Evolutionary conservation across 495 filamentous ascomycete species (phyloP), one percentile per base, ranked within the genome.

Genomic region (Barbatosphaeria neglecta): DNA sequence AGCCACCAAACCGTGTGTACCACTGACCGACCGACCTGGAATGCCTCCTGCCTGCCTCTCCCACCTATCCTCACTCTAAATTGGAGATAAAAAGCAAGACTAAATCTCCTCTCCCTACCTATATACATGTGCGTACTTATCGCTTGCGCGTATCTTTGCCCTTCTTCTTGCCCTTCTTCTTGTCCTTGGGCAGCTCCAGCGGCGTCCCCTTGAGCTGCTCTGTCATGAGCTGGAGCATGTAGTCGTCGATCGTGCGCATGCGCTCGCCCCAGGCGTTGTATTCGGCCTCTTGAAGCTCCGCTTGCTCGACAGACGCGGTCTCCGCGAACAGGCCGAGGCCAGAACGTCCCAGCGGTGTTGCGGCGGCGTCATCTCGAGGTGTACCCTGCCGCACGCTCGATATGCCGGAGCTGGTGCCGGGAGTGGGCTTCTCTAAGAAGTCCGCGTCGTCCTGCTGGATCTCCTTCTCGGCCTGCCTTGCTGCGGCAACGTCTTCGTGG

Each of bases 361-460:
- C n/a, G n/a, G n/a, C n/a, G 5, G 63, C 66, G 23, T 62, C 69
- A 22, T 75, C 74, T n/a, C 67, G 56, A 3, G 72, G 68, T 17
- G 65, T 71, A 19, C 71, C 73, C 37, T 65, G 60, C 17, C 64
- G 48, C 9, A 63, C 64, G 43, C 63, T 72, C 16, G 67, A 70
- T n/a, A 68, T 53, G 8, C 62, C 61, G 2, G 68, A 64, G 25
- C 17, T 38, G n/a, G 56, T 51, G n/a, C 45, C 62, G n/a, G 73
- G 67, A 0, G 73, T 71, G 3, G 67, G 66, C 41, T 78, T 80
- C 54, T 95, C 92, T n/a, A 81, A 80, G 55, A 97, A 97, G 54
- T 99, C 92, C 1, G 78, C 87, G 25, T 87, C 88, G 49, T 97
- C 92, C 40, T 84, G 82, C 56, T 87, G 80, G 20, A 94, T 78